Evolutionary conservation across 805 yeast genomes (phyloP).

Genomic region (Wickerhamomyces subpelliculosus): DNA sequence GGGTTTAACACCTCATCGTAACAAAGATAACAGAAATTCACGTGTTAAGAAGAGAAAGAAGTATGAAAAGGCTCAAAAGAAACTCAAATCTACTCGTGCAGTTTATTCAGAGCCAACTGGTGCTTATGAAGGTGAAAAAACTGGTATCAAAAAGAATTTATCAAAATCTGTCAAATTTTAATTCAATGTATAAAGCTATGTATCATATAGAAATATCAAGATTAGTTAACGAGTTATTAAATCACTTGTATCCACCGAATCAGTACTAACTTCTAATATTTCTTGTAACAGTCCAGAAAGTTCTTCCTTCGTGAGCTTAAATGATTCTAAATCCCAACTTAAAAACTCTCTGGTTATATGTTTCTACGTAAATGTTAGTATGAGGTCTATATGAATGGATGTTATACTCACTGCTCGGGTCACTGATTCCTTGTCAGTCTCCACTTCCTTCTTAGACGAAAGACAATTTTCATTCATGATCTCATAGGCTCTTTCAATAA

Average conservation of each 20-base stretch:
- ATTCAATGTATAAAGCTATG: conserved; percentile 6
- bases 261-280: no score
- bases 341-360: conserved; percentile 11
- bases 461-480: conserved; percentile 16
- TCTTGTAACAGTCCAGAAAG: no score
- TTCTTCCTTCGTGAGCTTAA: no score
- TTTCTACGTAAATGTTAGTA: conserved; percentile 2
- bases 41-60: conserved; percentile 98
- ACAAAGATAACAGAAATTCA: conserved; percentile 90
- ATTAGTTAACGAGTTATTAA: no score
- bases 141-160: conserved; percentile 94
- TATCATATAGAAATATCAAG: no score
- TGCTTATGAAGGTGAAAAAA: conserved; percentile 88
- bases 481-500: conserved; percentile 27
- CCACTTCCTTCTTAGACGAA: no score
- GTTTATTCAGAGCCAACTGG: conserved; percentile 74
- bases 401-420: not conserved
- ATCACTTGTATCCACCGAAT: no score
- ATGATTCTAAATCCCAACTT: conserved; percentile 13
- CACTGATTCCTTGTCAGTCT: no score
- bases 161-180: conserved; percentile 77
- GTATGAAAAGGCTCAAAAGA: conserved; percentile 92
- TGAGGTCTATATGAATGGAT: no score
- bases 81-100: conserved; percentile 81
- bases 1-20: conserved; percentile 89